Percentiles rank a stretch among this genome's conserved stretches.
phyloP scores from a whole-genome alignment of 441 rosid species.

The Gossypium davidsonii region DNA sequence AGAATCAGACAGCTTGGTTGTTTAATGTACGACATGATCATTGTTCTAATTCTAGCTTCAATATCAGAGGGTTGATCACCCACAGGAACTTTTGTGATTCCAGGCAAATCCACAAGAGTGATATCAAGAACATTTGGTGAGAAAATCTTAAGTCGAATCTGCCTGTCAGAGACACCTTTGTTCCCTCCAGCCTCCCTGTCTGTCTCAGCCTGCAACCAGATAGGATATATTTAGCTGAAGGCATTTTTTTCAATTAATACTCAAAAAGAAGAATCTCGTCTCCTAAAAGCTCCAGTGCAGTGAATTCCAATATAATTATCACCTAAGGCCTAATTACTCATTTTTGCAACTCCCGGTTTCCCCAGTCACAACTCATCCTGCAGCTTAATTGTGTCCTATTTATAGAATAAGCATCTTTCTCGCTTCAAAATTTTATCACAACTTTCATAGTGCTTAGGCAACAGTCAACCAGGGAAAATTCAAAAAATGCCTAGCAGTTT shows the following conservation, averaged over 20 bases:
- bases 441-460: background rate
- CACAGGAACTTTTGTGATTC: slow-evolving; percentile 86
- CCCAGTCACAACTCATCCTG: background rate
- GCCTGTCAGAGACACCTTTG: slow-evolving; percentile 80
- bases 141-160: slow-evolving; percentile 74
- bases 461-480: slow-evolving; percentile 1
- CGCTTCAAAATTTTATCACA: background rate
- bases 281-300: background rate
- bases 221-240: background rate
- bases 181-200: slow-evolving; percentile 68
- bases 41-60: slow-evolving; percentile 82
- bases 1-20: slow-evolving; percentile 75
- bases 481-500: background rate
- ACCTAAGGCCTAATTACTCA: slow-evolving; percentile 5
- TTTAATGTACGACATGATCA: slow-evolving; percentile 87
- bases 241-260: background rate
- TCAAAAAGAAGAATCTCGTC: background rate
- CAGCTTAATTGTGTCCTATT: background rate
- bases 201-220: slow-evolving; percentile 61
- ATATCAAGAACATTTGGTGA: slow-evolving; percentile 91
- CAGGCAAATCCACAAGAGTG: slow-evolving; percentile 89
- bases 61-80: slow-evolving; percentile 92
- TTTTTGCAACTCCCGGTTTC: background rate
- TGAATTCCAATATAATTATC: background rate
- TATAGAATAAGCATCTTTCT: background rate